Conservation (phyloP, 495 filamentous ascomycete genomes). For the Filosporella fistucella region DNA sequence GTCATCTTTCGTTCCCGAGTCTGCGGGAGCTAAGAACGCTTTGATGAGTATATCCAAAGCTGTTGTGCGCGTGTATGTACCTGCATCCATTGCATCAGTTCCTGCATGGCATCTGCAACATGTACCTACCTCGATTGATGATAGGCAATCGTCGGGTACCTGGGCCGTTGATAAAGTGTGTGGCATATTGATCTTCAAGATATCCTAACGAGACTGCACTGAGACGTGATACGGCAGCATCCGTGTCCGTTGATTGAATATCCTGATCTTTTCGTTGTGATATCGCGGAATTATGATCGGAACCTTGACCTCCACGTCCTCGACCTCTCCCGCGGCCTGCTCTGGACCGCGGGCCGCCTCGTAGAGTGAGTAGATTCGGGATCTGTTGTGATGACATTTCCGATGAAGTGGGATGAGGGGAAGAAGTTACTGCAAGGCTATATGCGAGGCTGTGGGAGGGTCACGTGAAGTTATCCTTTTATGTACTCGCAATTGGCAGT, state of each 20-base stretch:
- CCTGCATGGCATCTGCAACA: background rate
- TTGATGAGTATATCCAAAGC: slow-evolving; percentile 79
- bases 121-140: slow-evolving; percentile 76
- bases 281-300: background rate
- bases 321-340: slow-evolving; percentile 28
- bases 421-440: too few species aligned
- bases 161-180: slow-evolving; percentile 48
- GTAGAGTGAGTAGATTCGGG: slow-evolving; percentile 69
- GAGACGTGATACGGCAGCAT: slow-evolving; percentile 82
- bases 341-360: slow-evolving; percentile 33
- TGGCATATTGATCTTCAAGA: slow-evolving; percentile 75
- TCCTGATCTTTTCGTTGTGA: slow-evolving; percentile 29
- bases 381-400: slow-evolving; percentile 69
- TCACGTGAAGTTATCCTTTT: too few species aligned
- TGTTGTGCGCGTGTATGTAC: slow-evolving; percentile 89
- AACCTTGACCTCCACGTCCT: slow-evolving; percentile 22
- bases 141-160: slow-evolving; percentile 67
- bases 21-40: slow-evolving; percentile 50
- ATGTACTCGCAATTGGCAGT: too few species aligned
- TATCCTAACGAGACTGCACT: slow-evolving; percentile 89
- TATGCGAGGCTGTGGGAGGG: too few species aligned
- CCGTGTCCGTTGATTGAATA: slow-evolving; percentile 84
- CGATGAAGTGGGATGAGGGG: background rate
- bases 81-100: slow-evolving; percentile 33
- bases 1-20: slow-evolving; percentile 18